Base-by-base conservation (phyloP, 805 yeast species). In the Saccharomyces jurei region DNA sequence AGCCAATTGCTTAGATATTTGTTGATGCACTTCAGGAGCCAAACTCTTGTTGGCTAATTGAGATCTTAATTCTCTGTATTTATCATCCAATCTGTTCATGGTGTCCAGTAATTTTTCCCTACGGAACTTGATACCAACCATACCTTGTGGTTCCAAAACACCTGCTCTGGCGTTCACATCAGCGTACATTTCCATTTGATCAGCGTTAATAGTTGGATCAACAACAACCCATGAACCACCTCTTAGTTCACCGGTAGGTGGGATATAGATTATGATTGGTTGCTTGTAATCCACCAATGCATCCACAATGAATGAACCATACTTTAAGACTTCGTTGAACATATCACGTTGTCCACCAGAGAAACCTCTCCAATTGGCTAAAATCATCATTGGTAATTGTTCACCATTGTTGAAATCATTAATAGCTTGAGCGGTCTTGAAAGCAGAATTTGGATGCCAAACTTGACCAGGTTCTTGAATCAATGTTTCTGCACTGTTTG, bases 211-310 rank as follows among this genome's bases (percentile, higher is more conserved):
- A 51, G 97, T 89, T 60, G 99, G 97, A 74, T 94, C 99, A 70
- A 94, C 97, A 63, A 94, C 99, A 54, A 95, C 99, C 99, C 99
- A 94, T 27, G 99, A 92, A 71, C 99, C 99, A 78, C 99, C 99
- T 81, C 99, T 87, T 63, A 94, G 81, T 75, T 94, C 99, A 72
- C 98, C 99, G 62, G 87, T 83, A 56, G 99, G 99, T 52, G 99
- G 99, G 71, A 94, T 92, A 74, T 94, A 94, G 27, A 94, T 89
- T 76, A 94, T 86, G 61, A 94, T 87, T 56, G 99, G 99, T 74
- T 94, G 99, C 71, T 89, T 89, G 81, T 85, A 94, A 65, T 84
- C 96, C 61, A 89, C 96, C 58, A 94, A 80, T 13, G 99, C 97
- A 71, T 94, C 99, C 60, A 94, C 99, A 74, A 94, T 94, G 73